Conservation (phyloP, 352 stramenopile species). For the Pythium graminicola region DNA sequence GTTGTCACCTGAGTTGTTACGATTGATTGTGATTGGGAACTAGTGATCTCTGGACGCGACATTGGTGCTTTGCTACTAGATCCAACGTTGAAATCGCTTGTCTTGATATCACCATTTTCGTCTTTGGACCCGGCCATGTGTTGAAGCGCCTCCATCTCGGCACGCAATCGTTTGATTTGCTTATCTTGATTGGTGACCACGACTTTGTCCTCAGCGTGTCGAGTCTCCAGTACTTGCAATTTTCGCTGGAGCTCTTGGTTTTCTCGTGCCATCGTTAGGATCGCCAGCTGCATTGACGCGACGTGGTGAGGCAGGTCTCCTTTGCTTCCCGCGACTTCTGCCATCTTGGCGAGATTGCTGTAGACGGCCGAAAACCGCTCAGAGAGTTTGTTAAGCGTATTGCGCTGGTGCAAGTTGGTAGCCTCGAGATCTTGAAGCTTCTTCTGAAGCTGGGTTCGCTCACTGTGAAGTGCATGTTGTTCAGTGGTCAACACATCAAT, state of each 20-base stretch:
- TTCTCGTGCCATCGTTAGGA: constrained; percentile 54
- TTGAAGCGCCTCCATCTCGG: constrained; percentile 68
- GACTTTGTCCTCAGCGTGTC: constrained; percentile 52
- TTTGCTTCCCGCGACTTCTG: constrained; percentile 20
- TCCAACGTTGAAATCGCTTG: not conserved
- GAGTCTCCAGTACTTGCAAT: constrained; percentile 48
- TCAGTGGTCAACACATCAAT: constrained; percentile 28
- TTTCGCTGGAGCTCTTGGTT: constrained; percentile 69
- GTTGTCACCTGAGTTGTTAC: not conserved
- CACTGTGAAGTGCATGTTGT: constrained; percentile 32
- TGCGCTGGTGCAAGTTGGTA: constrained; percentile 39
- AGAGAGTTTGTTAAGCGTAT: constrained; percentile 64
- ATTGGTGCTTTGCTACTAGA: not conserved
- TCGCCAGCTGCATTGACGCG: constrained; percentile 30
- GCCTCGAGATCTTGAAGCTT: constrained; percentile 46
- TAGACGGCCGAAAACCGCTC: constrained; percentile 49
- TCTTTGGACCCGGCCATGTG: constrained; percentile 55
- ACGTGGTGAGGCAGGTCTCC: constrained; percentile 9
- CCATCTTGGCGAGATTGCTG: constrained; percentile 47
- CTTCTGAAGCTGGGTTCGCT: constrained; percentile 31
- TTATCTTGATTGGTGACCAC: constrained; percentile 52
- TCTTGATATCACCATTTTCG: not conserved
- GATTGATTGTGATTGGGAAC: not conserved
- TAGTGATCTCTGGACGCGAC: not conserved
- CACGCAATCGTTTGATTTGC: constrained; percentile 57